Base-by-base conservation (phyloP, 2,329 filamentous ascomycete species). In the Aureobasidium sp. region DNA sequence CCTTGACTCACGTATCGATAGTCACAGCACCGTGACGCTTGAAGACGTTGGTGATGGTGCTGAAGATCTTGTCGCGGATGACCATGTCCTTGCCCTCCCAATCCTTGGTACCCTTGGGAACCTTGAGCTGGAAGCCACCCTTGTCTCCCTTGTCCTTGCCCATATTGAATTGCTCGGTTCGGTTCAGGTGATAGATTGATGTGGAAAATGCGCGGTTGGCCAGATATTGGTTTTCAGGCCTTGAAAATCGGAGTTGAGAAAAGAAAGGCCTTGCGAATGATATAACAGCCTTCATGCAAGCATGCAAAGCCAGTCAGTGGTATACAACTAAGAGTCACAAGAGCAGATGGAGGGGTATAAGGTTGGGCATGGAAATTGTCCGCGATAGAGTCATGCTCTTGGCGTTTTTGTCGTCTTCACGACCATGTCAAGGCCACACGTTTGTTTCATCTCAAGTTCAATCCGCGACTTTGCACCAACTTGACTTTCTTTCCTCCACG, bases 31-130 rank as follows among this genome's bases (percentile, higher is more conserved):
- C 90, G 78, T 93, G 88, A 70, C 87, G 87, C 78, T 91, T 91
- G 80, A 94, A 93, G 72, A 93, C 86, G 64, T 86, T 80, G 67
- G 84, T 86, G 73, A 93, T 90, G 70, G 84, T 86, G 71, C 77
- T 81, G 75, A 90, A 92, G 77, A 93, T 91, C 73, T 87, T 85
- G 75, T 92, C 88, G 69, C 89, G 85, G 70, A 93, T 86, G 71
- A 90, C 83, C 81, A 91, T 89, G 72, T 91, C 87, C 75, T 83
- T 83, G 68, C 87, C 88, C 71, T 86, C 82, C 88, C 86, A 96
- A 75, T 96, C 91, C 73, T 90, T 89, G 67, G 91, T 96, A 68
- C 91, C 91, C 82, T 96, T 96, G 65, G 91, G 90, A 71, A 88
- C 90, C 81, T 96, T 96, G 73, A 95, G 82, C 76, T 86, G 85